Base-by-base conservation (phyloP, 2,329 filamentous ascomycete species). In the Fusarium sarcochroum region DNA sequence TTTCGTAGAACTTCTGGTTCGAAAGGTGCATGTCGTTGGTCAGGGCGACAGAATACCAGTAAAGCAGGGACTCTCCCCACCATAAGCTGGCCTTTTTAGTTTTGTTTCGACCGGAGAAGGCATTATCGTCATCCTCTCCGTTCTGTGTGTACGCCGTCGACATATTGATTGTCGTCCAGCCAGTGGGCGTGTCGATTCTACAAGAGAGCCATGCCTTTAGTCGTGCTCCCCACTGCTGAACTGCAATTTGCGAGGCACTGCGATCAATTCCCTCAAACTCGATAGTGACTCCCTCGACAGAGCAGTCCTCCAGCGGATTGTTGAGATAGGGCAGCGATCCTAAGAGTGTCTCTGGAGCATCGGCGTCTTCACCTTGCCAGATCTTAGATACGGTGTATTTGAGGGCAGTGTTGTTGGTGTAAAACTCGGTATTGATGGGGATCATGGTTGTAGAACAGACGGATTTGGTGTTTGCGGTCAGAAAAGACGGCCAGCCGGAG, bases 351-450 rank as follows among this genome's bases (percentile, higher is more conserved):
- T 56, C 35, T 17, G 45, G 45, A 0, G 27, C 13, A 6, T 21
- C 18, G 6, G 35, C 25, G 13, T 52, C 15, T 0, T 56, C n/a
- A 5, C 46, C 46, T 1, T 23, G 20, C 46, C 46, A 56, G 14
- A 56, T 56, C 20, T 52, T 51, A 10, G 35, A 27, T 1, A 56
- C n/a, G 1, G 53, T 52, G 4, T 52, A 56, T 5, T 56, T 56
- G 3, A 56, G 53, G 2, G 46, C 46, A 0, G 53, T 52, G 1
- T 56, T 52, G 14, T 56, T 52, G 0, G 46, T 56, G 3, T 56
- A 56, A 17, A 56, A 41, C 10, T n/a, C 27, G 2, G 46, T 25
- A 6, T 38, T 38, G 3, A 56, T 42, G 2, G 46, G 35, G 1
- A 56, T 52, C 0, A 25, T 41, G 0, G 46, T 41, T 2, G 46